Percentiles rank a stretch among this genome's conserved stretches.
phyloP scores from a whole-genome alignment of 2,329 filamentous ascomycete species.

The Aureobasidium vineae region DNA sequence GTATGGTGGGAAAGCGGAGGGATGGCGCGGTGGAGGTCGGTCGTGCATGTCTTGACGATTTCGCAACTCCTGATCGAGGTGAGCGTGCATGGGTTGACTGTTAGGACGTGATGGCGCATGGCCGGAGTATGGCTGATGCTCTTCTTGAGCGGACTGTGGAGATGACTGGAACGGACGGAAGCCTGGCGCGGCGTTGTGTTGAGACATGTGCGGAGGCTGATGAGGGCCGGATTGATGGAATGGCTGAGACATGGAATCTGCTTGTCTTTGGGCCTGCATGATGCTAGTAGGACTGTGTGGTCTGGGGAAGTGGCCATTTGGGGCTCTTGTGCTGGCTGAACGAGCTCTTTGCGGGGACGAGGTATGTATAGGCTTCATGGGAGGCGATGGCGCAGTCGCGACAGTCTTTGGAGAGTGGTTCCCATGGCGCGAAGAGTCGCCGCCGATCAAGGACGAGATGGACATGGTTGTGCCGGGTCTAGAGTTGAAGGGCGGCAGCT shows the following conservation, averaged over 20 bases:
- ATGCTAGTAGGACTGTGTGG: constrained; percentile 32
- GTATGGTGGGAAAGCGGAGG: constrained; percentile 17
- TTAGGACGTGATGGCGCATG: constrained; percentile 35
- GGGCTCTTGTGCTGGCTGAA: constrained; percentile 41
- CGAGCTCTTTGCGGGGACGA: constrained; percentile 46
- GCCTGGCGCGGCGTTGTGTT: constrained; percentile 31
- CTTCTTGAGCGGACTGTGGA: constrained; percentile 34
- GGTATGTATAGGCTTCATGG: constrained; percentile 47
- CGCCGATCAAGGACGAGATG: constrained; percentile 68
- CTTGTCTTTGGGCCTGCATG: constrained; percentile 3
- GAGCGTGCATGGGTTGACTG: constrained; percentile 36
- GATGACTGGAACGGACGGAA: constrained; percentile 38
- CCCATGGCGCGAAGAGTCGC: constrained; percentile 32
- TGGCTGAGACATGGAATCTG: constrained; percentile 22
- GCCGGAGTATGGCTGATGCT: constrained; percentile 7
- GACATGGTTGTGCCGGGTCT: constrained; percentile 64
- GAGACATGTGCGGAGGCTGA: constrained; percentile 18
- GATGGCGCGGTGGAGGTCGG: neutral
- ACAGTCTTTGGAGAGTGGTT: constrained; percentile 38
- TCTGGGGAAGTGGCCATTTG: constrained; percentile 31
- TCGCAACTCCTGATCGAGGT: constrained; percentile 27
- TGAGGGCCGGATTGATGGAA: constrained; percentile 12
- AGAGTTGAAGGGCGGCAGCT: constrained; percentile 53
- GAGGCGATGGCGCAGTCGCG: constrained; percentile 34
- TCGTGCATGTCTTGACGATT: constrained; percentile 26